These are phyloP conservation scores for Colletotrichum orbiculare DNA, from an alignment of 2,329 filamentous ascomycete genomes.

Conservation along the genomic window DNA sequence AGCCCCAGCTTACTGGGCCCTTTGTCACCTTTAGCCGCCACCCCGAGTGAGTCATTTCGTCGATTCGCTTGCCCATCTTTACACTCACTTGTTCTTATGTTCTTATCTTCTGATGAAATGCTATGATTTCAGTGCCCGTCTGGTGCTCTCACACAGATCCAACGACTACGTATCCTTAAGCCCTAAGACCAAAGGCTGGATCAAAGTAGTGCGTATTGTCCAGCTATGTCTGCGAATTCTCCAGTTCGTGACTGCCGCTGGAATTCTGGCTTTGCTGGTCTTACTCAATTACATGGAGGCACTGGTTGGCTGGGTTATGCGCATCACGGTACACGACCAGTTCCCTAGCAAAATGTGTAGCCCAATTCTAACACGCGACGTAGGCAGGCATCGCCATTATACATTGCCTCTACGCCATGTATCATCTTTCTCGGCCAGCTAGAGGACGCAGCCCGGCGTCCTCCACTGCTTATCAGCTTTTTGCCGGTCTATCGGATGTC, in stretches of 20 bases:
- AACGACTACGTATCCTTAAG: slow-evolving; percentile 74
- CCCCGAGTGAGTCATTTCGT: slow-evolving; percentile 73
- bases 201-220: slow-evolving; percentile 75
- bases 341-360: slow-evolving; percentile 57
- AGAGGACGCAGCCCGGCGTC: slow-evolving; percentile 80
- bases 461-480: slow-evolving; percentile 89
- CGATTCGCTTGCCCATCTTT: slow-evolving; percentile 28
- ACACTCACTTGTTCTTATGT: neutral
- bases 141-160: slow-evolving; percentile 71
- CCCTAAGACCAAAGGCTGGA: slow-evolving; percentile 73
- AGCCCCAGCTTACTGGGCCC: slow-evolving; percentile 77
- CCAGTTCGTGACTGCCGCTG: slow-evolving; percentile 75
- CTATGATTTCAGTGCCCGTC: slow-evolving; percentile 61
- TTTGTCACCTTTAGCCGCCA: slow-evolving; percentile 86
- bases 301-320: slow-evolving; percentile 78
- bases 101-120: neutral
- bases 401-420: slow-evolving; percentile 81
- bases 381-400: slow-evolving; percentile 71
- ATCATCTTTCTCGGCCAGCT: slow-evolving; percentile 79
- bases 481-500: slow-evolving; percentile 79
- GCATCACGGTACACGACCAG: slow-evolving; percentile 72
- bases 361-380: slow-evolving; percentile 49
- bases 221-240: slow-evolving; percentile 77
- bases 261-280: slow-evolving; percentile 80
- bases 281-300: slow-evolving; percentile 76